These are phyloP conservation scores for Cotoneaster glaucophyllus DNA, from an alignment of 306 rosid species.

Conservation along the genomic window DNA sequence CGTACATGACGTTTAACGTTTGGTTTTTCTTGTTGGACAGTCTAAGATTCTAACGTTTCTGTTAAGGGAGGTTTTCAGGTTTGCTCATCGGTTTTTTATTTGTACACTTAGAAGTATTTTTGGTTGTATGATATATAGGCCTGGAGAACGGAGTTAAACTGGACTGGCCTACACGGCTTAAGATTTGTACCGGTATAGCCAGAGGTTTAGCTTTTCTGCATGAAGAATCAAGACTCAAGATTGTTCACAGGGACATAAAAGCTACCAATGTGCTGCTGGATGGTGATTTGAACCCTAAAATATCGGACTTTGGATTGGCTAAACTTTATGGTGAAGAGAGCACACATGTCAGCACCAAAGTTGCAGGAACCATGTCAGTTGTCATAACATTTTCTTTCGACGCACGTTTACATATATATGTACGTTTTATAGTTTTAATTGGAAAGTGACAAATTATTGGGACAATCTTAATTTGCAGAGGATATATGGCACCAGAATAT, in stretches of 20 bases:
- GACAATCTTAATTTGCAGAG: slow-evolving; percentile 27
- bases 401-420: neutral
- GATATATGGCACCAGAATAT: slow-evolving; percentile 60
- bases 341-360: slow-evolving; percentile 44
- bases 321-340: slow-evolving; percentile 46
- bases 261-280: slow-evolving; percentile 61
- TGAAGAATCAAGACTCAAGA: slow-evolving; percentile 56
- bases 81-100: neutral
- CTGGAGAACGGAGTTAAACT: slow-evolving; percentile 14
- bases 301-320: slow-evolving; percentile 63
- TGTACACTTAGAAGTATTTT: neutral
- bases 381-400: neutral
- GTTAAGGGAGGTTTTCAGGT: neutral
- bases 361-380: slow-evolving; percentile 60
- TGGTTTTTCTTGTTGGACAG: neutral
- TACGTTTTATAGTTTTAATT: neutral
- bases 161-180: slow-evolving; percentile 49
- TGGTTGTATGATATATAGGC: slow-evolving; percentile 19
- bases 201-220: slow-evolving; percentile 62
- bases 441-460: neutral
- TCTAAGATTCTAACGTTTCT: neutral
- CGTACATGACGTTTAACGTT: neutral
- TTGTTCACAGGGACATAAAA: slow-evolving; percentile 62
- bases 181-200: slow-evolving; percentile 53
- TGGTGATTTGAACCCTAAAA: slow-evolving; percentile 44